Evolutionary conservation across 2,329 filamentous ascomycete species (phyloP).

Genomic region (Leptosphaerulina australis): DNA sequence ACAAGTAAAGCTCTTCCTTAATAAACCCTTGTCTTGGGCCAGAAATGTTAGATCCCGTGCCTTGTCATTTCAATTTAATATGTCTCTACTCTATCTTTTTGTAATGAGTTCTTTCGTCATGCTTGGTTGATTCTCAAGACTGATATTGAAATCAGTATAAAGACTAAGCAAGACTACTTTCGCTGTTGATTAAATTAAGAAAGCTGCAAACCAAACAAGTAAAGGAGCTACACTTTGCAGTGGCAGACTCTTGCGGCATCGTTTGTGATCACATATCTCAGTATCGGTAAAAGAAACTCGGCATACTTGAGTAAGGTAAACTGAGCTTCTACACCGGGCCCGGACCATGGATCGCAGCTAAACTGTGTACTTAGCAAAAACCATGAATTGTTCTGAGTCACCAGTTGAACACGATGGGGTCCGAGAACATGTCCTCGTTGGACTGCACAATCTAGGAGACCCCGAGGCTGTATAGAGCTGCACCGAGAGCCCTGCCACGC

Average conservation of each 20-base stretch:
- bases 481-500: constrained; percentile 45
- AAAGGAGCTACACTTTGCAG: constrained; percentile 44
- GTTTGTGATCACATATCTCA: constrained; percentile 48
- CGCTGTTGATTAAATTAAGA: constrained; percentile 43
- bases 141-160: constrained; percentile 43
- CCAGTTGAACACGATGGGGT: constrained; percentile 29
- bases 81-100: constrained; percentile 3
- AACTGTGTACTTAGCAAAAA: constrained; percentile 18
- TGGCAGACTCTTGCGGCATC: constrained; percentile 51
- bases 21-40: too few relatives aligned
- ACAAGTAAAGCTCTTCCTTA: too few relatives aligned
- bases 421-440: constrained; percentile 40
- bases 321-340: constrained; percentile 19
- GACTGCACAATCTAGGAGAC: constrained; percentile 50
- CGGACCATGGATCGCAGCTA: background rate
- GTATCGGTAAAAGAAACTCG: constrained; percentile 51
- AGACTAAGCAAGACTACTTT: constrained; percentile 40
- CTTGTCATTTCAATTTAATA: background rate
- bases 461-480: constrained; percentile 46
- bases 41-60: too few relatives aligned
- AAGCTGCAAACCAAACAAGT: constrained; percentile 16
- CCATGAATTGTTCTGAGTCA: constrained; percentile 36
- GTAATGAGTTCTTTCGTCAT: background rate
- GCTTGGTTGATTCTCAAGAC: too few relatives aligned
- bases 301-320: constrained; percentile 47